Evolutionary conservation across 352 stramenopile species (phyloP), one percentile per base, ranked within the genome.

Genomic region (Peronosclerospora sorghi): DNA sequence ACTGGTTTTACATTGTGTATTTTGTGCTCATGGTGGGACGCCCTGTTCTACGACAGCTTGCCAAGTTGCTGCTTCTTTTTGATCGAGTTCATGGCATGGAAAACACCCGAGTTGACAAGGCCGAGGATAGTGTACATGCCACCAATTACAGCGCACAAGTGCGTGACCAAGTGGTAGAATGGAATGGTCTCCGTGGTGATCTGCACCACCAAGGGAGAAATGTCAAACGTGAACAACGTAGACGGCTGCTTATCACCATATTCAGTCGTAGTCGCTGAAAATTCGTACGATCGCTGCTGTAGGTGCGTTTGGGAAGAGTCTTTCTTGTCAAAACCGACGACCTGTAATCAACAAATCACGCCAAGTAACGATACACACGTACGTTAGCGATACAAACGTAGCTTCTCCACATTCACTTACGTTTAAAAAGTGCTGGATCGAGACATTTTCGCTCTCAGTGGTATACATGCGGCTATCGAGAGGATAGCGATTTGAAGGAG

Each of bases 111-210:
- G 59, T 90, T 74, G 32, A 90, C 56, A 32, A 93, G 68, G n/a
- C 76, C 69, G 41, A 93, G 75, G 52, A 93, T 70, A 9, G 80
- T 93, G 46, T 85, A 88, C 1, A 87, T 76, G 35, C 80, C 80
- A 14, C 80, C 80, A 30, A 93, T 73, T 34, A 93, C 79, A 30
- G 80, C 80, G 26, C 78, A 93, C 14, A 86, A 50, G 35, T 76
- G 78, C 20, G 80, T 93, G 48, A 93, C 47, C 37, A 93, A 93
- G 45, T 78, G 76, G 54, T 89, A 93, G 44, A 90, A 80, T 44
- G 80, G 80, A 39, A 86, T 59, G 36, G 59, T 64, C 48, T 85
- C 65, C n/a, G 65, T 64, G 8, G 68, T 60, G 51, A 89, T 50
- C 32, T 79, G 61, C 39, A 89, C 76, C 50, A 84, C 72, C 23